phyloP scores from a whole-genome alignment of 495 filamentous ascomycete genomes.

The Aspergillus sparsus region DNA sequence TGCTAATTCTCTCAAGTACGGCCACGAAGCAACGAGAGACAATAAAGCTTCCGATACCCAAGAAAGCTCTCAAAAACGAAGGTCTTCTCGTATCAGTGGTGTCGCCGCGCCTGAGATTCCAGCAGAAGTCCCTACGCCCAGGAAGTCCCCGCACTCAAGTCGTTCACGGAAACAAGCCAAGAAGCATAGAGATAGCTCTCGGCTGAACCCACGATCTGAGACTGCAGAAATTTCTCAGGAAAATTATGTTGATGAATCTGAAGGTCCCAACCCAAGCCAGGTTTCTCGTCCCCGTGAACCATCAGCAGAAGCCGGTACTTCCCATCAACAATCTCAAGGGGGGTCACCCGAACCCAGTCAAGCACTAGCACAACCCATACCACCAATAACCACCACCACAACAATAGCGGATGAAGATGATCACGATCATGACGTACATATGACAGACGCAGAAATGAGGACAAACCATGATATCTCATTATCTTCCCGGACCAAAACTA shows the following conservation, averaged over 20 bases:
- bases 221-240: neutral
- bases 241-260: neutral
- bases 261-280: neutral
- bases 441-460: slow-evolving; percentile 11
- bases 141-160: slow-evolving; percentile 20
- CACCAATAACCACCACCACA: neutral
- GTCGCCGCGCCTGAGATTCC: slow-evolving; percentile 18
- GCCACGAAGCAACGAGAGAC: slow-evolving; percentile 2
- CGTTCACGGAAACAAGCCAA: slow-evolving; percentile 27
- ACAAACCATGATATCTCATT: neutral
- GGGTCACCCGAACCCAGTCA: neutral
- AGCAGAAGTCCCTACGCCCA: slow-evolving; percentile 17
- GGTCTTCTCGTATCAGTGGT: slow-evolving; percentile 32
- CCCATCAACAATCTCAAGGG: neutral
- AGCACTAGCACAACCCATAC: neutral
- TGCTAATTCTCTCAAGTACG: neutral
- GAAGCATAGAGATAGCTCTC: slow-evolving; percentile 9
- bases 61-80: slow-evolving; percentile 25
- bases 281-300: neutral
- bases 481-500: neutral
- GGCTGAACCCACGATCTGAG: slow-evolving; percentile 20
- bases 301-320: neutral
- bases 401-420: neutral
- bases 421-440: slow-evolving; percentile 3
- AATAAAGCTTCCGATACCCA: slow-evolving; percentile 8